Percentiles rank a stretch among this genome's conserved stretches.
These are phyloP conservation scores for Tuber microsphaerosporum DNA, from an alignment of 495 filamentous ascomycete genomes.

Conservation along the genomic window DNA sequence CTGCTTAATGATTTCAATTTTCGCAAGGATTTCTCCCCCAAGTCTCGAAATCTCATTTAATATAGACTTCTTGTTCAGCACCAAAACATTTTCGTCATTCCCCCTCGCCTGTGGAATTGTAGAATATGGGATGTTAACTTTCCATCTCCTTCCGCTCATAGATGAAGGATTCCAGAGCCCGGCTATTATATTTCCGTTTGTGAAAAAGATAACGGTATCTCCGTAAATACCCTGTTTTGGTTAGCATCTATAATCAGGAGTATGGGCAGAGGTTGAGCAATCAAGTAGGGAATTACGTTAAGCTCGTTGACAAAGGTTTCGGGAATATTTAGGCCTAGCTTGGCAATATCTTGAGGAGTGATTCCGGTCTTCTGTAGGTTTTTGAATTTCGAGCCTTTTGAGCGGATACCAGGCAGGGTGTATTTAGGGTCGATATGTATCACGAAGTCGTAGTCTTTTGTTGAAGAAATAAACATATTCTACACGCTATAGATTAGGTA, in stretches of 20 bases:
- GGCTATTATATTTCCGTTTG: constrained; percentile 44
- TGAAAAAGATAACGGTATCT: constrained; percentile 57
- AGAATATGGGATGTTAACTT: constrained; percentile 37
- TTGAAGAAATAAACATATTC: constrained; percentile 60
- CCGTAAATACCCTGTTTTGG: constrained; percentile 47
- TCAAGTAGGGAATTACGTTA: neutral
- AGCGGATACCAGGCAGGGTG: constrained; percentile 36
- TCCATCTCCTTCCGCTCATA: constrained; percentile 41
- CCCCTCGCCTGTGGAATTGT: constrained; percentile 23
- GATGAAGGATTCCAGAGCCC: constrained; percentile 58
- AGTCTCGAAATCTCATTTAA: constrained; percentile 71
- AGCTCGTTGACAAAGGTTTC: constrained; percentile 26
- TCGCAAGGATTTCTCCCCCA: constrained; percentile 56
- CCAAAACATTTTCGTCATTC: constrained; percentile 13
- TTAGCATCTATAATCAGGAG: neutral
- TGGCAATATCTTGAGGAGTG: constrained; percentile 36
- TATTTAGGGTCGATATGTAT: constrained; percentile 58
- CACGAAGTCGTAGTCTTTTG: constrained; percentile 77
- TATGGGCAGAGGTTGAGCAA: neutral
- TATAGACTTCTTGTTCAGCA: constrained; percentile 64
- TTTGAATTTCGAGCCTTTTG: constrained; percentile 55
- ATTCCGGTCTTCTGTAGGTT: constrained; percentile 53
- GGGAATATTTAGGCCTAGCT: constrained; percentile 29
- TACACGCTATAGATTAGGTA: constrained; percentile 32
- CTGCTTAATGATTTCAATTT: constrained; percentile 47